These are phyloP conservation scores for Neocatenulostroma microsporum DNA, from an alignment of 2,329 filamentous ascomycete species.

Conservation along the genomic window DNA sequence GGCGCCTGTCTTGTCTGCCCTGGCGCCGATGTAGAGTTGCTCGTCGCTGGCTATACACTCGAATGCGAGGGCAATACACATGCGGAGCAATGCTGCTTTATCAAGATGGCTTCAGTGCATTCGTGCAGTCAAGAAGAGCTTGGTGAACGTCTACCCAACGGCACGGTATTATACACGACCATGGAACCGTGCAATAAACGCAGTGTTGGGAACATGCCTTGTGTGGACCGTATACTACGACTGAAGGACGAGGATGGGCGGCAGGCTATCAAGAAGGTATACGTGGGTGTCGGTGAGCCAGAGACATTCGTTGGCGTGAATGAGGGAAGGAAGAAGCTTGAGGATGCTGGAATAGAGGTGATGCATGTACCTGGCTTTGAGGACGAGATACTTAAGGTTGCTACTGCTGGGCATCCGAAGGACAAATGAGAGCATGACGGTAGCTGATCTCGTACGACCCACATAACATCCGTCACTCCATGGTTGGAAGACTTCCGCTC, in stretches of 20 bases:
- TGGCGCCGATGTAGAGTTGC: conserved; percentile 34
- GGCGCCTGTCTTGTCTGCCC: conserved; percentile 64
- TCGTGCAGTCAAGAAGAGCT: conserved; percentile 48
- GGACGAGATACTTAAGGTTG: conserved; percentile 69
- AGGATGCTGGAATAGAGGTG: conserved; percentile 65
- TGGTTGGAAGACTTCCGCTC: too few relatives aligned
- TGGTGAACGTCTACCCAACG: conserved; percentile 43
- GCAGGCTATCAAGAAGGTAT: conserved; percentile 64
- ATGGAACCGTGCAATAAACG: conserved; percentile 78
- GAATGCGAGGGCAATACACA: conserved; percentile 91
- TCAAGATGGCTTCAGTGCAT: conserved; percentile 52
- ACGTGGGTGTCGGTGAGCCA: conserved; percentile 81
- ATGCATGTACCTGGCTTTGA: conserved; percentile 68
- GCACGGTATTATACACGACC: conserved; percentile 73
- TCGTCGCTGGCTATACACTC: conserved; percentile 81
- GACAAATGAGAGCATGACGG: conserved; percentile 1
- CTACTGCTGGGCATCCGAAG: conserved; percentile 65
- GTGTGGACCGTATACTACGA: conserved; percentile 67
- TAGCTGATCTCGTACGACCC: too few relatives aligned
- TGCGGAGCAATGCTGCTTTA: conserved; percentile 85
- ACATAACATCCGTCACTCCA: too few relatives aligned
- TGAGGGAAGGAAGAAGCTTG: conserved; percentile 61
- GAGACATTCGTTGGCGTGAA: conserved; percentile 84
- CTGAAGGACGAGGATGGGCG: conserved; percentile 40
- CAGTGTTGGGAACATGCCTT: conserved; percentile 65